phyloP scores from a whole-genome alignment of 208 protist genomes.

The Trichomonas vaginalis region DNA sequence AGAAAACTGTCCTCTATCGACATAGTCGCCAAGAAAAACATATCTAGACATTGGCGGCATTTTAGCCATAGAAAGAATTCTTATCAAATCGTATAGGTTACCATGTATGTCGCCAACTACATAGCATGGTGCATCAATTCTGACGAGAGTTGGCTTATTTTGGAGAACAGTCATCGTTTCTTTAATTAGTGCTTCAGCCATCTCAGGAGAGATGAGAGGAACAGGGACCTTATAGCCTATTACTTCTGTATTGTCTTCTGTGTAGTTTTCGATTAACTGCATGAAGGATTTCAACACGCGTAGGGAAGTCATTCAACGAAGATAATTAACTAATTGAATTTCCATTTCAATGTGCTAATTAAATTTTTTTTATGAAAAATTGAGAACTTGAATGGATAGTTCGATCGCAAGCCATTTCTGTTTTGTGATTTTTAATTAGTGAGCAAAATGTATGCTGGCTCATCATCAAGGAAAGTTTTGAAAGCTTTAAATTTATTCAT shows the following conservation, averaged over 20 bases:
- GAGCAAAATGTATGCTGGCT: too few relatives aligned
- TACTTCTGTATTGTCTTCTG: not conserved
- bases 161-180: not conserved
- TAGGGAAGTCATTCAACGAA: not conserved
- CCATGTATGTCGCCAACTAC: not conserved
- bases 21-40: not conserved
- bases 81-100: not conserved
- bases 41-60: not conserved
- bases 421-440: too few relatives aligned
- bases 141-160: not conserved
- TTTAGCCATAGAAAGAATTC: not conserved
- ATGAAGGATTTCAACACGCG: not conserved
- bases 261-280: not conserved
- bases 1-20: not conserved
- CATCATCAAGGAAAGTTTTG: not conserved
- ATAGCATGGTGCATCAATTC: not conserved
- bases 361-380: too few relatives aligned
- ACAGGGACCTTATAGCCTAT: not conserved
- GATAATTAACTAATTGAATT: too few relatives aligned
- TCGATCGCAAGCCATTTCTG: too few relatives aligned
- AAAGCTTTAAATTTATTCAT: not conserved
- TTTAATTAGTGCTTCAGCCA: not conserved
- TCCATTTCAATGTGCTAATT: too few relatives aligned
- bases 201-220: not conserved
- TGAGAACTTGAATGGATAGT: too few relatives aligned